Evolutionary conservation across 2,329 filamentous ascomycete species (phyloP), one percentile per base, ranked within the genome.

Genomic region (Colletotrichum incanum): DNA sequence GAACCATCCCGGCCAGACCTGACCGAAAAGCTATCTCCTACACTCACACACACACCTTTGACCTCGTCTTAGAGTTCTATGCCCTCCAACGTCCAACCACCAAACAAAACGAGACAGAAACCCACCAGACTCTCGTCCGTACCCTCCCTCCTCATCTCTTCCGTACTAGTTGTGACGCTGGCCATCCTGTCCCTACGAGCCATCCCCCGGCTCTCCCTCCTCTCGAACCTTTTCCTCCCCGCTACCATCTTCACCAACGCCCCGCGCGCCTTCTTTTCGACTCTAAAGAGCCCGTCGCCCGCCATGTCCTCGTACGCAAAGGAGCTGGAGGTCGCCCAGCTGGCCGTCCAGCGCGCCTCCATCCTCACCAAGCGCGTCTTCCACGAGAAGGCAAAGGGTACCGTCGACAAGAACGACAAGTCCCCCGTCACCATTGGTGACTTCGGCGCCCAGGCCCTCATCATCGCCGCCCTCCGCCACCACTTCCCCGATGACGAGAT

Each of bases 351-450:
- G 85, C 91, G 95, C 75, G 95, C 87, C 63, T 79, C 86, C 71
- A 83, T 87, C 75, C 85, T 88, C 66, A 89, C 87, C 75, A 87
- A 86, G 80, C 82, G 83, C 47, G 86, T 89, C 77, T 88, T 89
- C 80, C 82, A 95, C 84, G 93, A 96, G 77, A 96, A 96, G 84
- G 93, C 94, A 78, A 98, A 98, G 86, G 96, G 96, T 77, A 98
- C 96, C 56, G 88, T 98, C 63, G 93, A 93, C 81, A 99, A 99
- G 86, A 93, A 94, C 83, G 96, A 99, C 87, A 94, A 94, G 81
- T 98, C 95, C 12, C 96, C 96, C 75, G 96, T 99, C 78, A 99
- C 96, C 23, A 96, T 98, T 78, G 96, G 96, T 81, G 96, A 99
- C 85, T 98, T 98, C 82, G 96, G 96, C 79, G 97, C 96, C 47